phyloP scores from a whole-genome alignment of 768 basidiomycete genomes.

The Austroboletus eburneus region DNA sequence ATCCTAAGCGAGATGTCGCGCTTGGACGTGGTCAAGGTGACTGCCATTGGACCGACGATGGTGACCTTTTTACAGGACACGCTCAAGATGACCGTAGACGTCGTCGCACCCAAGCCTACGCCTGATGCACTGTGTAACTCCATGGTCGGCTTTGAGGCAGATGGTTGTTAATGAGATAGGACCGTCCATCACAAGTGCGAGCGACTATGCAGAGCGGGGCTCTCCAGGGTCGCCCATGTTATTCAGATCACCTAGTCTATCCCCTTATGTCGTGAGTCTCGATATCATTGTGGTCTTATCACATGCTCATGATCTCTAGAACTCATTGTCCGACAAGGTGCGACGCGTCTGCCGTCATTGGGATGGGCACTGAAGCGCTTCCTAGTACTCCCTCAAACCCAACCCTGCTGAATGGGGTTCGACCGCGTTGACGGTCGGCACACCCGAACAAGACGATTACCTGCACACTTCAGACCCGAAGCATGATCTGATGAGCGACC shows the following conservation, averaged over 20 bases:
- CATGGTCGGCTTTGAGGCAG: constrained; percentile 21
- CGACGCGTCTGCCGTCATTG: neutral
- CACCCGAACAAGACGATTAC: constrained; percentile 57
- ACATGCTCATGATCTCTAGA: constrained; percentile 12
- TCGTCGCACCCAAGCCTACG: constrained; percentile 51
- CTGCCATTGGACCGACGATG: constrained; percentile 71
- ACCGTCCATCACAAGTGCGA: too few relatives aligned
- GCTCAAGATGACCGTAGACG: constrained; percentile 48
- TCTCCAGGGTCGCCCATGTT: too few relatives aligned
- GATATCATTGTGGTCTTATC: neutral
- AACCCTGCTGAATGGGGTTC: constrained; percentile 50
- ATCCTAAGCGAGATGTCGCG: constrained; percentile 43
- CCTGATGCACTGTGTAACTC: constrained; percentile 44
- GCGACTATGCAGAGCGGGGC: too few relatives aligned
- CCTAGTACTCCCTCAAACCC: constrained; percentile 37
- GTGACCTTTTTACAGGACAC: constrained; percentile 44
- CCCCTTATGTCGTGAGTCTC: constrained; percentile 23
- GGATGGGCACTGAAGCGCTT: neutral
- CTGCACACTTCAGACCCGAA: constrained; percentile 62
- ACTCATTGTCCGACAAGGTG: constrained; percentile 28
- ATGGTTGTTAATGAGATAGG: constrained; percentile 16
- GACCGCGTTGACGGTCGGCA: constrained; percentile 37
- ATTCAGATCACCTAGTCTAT: constrained; percentile 29
- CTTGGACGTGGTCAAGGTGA: constrained; percentile 34
- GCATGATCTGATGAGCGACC: constrained; percentile 52